A percentile compares a stretch with the other conserved stretches of the same genome.
Evolutionary conservation across 176 grass and related monocot species (phyloP).

Genomic region (Coix lacrymajobi): DNA sequence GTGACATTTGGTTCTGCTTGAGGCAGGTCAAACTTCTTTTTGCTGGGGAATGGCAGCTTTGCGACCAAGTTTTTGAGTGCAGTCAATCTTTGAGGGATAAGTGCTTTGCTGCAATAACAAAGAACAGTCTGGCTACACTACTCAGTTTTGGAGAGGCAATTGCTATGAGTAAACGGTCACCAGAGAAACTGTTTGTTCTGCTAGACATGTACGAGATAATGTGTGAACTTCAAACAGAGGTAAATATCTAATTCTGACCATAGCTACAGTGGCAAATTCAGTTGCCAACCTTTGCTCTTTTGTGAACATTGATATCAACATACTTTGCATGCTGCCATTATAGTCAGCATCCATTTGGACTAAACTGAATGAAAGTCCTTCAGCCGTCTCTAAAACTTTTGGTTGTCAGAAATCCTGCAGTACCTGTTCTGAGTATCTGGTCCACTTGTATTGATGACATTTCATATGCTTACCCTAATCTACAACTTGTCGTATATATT

Average conservation of each 20-base stretch:
- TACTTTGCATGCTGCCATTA: background rate
- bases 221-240: slow-evolving; percentile 94
- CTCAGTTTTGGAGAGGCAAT: slow-evolving; percentile 98
- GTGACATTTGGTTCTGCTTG: slow-evolving; percentile 32
- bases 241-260: slow-evolving; percentile 30
- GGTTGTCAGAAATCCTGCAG: background rate
- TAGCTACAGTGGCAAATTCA: background rate
- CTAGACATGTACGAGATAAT: slow-evolving; percentile 99
- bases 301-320: background rate
- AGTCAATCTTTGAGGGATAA: slow-evolving; percentile 77
- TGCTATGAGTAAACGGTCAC: slow-evolving; percentile 95
- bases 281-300: background rate
- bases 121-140: slow-evolving; percentile 71
- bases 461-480: background rate
- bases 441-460: background rate
- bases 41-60: slow-evolving; percentile 76
- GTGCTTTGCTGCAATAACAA: slow-evolving; percentile 85
- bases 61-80: slow-evolving; percentile 91
- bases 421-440: background rate
- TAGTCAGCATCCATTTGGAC: background rate
- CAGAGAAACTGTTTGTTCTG: slow-evolving; percentile 90
- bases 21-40: slow-evolving; percentile 96
- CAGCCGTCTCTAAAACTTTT: background rate
- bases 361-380: background rate
- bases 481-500: background rate